Percentiles rank a stretch among this genome's conserved stretches.
These are phyloP conservation scores for Mycena galericulata DNA, from an alignment of 768 basidiomycete genomes.

Conservation along the genomic window DNA sequence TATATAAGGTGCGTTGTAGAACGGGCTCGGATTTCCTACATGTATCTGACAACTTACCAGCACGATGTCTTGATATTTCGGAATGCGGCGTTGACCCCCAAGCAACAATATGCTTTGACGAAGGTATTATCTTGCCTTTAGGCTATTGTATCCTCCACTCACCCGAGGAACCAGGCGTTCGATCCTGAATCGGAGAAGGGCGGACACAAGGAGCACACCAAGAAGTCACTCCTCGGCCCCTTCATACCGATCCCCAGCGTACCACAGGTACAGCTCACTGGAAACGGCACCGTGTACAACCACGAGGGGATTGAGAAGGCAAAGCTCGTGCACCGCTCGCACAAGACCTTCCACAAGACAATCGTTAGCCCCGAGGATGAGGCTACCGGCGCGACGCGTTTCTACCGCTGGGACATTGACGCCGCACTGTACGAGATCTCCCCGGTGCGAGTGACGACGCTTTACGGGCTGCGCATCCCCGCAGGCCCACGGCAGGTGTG, in stretches of 20 bases:
- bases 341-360: slow-evolving; percentile 90
- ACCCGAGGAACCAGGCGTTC: slow-evolving; percentile 69
- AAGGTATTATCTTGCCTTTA: slow-evolving; percentile 66
- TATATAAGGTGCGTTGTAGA: slow-evolving; percentile 74
- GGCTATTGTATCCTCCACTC: slow-evolving; percentile 15
- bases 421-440: slow-evolving; percentile 84
- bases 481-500: slow-evolving; percentile 70
- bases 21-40: not conserved
- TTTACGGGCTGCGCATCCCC: slow-evolving; percentile 84
- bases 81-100: slow-evolving; percentile 74
- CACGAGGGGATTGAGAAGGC: slow-evolving; percentile 86
- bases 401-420: slow-evolving; percentile 95
- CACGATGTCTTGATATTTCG: slow-evolving; percentile 83
- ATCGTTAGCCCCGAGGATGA: slow-evolving; percentile 80
- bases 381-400: slow-evolving; percentile 82
- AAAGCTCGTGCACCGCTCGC: slow-evolving; percentile 87
- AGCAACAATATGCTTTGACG: slow-evolving; percentile 87
- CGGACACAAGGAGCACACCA: slow-evolving; percentile 80
- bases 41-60: slow-evolving; percentile 48
- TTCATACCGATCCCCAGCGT: slow-evolving; percentile 91
- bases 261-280: slow-evolving; percentile 93
- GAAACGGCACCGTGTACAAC: slow-evolving; percentile 84
- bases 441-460: slow-evolving; percentile 87
- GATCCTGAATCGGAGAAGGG: slow-evolving; percentile 73
- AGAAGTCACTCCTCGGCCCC: slow-evolving; percentile 87